A percentile compares a stretch with the other conserved stretches of the same genome.
These are phyloP conservation scores for Paramecium bursaria DNA, from an alignment of 73 alveolate genomes.

Conservation along the genomic window DNA sequence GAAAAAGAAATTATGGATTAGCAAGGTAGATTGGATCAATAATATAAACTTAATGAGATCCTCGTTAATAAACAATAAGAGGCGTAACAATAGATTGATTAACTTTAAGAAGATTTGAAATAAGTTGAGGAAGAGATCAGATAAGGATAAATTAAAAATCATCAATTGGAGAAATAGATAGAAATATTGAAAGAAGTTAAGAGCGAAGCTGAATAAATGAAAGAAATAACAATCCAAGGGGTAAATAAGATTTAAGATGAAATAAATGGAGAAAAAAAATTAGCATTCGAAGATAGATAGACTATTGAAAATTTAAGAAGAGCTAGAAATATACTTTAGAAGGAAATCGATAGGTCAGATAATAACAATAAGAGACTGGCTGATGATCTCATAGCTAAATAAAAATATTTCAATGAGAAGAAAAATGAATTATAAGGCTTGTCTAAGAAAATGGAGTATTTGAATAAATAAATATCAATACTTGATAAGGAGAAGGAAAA, in stretches of 20 bases:
- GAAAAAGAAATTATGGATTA: constrained; percentile 28
- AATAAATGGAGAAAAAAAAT: constrained; percentile 75
- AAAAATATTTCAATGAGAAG: constrained; percentile 72
- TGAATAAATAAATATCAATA: constrained; percentile 67
- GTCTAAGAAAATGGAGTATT: constrained; percentile 76
- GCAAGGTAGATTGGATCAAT: background rate
- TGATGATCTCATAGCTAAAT: constrained; percentile 75
- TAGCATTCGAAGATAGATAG: constrained; percentile 79
- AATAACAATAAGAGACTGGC: constrained; percentile 75
- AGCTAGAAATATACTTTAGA: constrained; percentile 84
- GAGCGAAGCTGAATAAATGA: constrained; percentile 59
- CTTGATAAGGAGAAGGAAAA: constrained; percentile 88
- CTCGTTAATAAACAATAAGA: constrained; percentile 20
- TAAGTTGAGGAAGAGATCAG: constrained; percentile 57
- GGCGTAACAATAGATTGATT: constrained; percentile 6
- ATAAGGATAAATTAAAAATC: constrained; percentile 34
- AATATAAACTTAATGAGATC: constrained; percentile 13
- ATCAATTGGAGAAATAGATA: constrained; percentile 39
- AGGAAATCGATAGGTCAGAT: constrained; percentile 80
- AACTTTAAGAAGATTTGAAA: constrained; percentile 6
- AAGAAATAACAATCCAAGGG: constrained; percentile 68
- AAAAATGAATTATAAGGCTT: constrained; percentile 73
- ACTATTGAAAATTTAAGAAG: constrained; percentile 85
- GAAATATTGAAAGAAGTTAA: constrained; percentile 57
- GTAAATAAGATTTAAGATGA: constrained; percentile 67